Conservation (phyloP, 352 stramenopile species). For the Pythium phragmiticola region DNA sequence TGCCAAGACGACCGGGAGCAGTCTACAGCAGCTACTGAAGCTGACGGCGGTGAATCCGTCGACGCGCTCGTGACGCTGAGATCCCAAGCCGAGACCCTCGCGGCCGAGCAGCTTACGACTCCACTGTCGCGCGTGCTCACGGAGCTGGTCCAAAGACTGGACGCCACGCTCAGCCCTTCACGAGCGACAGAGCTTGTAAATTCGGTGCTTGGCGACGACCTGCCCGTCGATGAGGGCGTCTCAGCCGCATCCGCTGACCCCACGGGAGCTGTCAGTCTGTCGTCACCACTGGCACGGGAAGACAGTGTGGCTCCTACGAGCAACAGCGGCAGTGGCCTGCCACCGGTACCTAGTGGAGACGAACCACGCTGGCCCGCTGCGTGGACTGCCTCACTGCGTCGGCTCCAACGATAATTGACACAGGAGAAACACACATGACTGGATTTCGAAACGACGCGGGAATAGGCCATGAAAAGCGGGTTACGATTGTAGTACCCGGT, state of each 20-base stretch:
- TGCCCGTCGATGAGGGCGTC: too few species aligned
- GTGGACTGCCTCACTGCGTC: constrained; percentile 1
- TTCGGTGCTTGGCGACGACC: constrained; percentile 9
- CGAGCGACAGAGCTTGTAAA: constrained; percentile 6
- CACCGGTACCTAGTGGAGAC: neutral
- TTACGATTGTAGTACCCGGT: too few species aligned
- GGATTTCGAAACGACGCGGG: too few species aligned
- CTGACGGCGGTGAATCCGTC: neutral
- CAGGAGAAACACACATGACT: too few species aligned
- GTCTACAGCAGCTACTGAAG: neutral
- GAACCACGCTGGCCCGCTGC: neutral
- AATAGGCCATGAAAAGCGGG: too few species aligned
- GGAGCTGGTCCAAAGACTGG: constrained; percentile 10
- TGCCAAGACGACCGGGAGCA: neutral
- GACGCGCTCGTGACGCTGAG: neutral
- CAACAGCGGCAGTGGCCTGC: too few species aligned
- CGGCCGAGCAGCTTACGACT: neutral
- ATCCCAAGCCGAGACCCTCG: neutral
- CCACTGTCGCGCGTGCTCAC: neutral
- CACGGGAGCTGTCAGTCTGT: neutral
- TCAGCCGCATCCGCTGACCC: too few species aligned
- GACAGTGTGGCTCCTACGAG: neutral
- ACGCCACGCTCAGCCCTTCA: neutral
- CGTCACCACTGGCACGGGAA: neutral
- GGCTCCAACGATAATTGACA: constrained; percentile 4